Evolutionary conservation across 106 monocot genomes (phyloP).

Genomic region (Xerophyta viscosa): DNA sequence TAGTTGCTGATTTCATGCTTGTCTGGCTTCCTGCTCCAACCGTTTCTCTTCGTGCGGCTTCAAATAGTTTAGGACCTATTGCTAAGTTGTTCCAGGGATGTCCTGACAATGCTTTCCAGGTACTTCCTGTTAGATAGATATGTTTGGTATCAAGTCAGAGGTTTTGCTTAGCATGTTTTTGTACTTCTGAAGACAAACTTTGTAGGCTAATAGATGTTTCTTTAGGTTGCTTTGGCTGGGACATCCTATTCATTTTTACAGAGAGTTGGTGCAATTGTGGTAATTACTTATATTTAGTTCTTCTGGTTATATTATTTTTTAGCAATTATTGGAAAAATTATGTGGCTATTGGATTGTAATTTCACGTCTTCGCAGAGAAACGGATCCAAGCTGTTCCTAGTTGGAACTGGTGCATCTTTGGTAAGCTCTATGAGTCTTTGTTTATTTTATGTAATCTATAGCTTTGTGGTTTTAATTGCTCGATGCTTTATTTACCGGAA

Average conservation of each 20-base stretch:
- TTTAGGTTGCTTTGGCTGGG: conserved; percentile 69
- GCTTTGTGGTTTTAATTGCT: too few species aligned
- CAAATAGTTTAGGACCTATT: conserved; percentile 64
- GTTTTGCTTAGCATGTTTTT: too few species aligned
- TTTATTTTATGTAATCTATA: too few species aligned
- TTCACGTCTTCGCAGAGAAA: conserved; percentile 39
- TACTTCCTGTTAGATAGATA: conserved; percentile 9
- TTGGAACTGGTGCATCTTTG: conserved; percentile 70
- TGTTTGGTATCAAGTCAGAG: neutral
- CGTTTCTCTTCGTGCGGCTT: conserved; percentile 62
- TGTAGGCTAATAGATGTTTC: conserved; percentile 1
- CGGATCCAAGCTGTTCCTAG: conserved; percentile 66
- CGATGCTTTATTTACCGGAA: too few species aligned
- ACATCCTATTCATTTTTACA: conserved; percentile 70
- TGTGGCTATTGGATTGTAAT: too few species aligned
- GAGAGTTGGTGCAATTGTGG: conserved; percentile 68
- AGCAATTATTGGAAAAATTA: neutral
- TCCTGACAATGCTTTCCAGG: conserved; percentile 99
- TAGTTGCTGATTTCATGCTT: conserved; percentile 98
- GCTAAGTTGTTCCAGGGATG: conserved; percentile 74
- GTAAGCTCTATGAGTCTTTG: too few species aligned
- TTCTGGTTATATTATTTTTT: neutral
- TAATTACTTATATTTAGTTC: conserved; percentile 11
- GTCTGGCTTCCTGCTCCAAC: conserved; percentile 99
- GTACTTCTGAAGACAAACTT: neutral